Percentiles rank a stretch among this genome's conserved stretches.
These are phyloP conservation scores for Amphichorda felina DNA, from an alignment of 2,329 filamentous ascomycete species.

Conservation along the genomic window DNA sequence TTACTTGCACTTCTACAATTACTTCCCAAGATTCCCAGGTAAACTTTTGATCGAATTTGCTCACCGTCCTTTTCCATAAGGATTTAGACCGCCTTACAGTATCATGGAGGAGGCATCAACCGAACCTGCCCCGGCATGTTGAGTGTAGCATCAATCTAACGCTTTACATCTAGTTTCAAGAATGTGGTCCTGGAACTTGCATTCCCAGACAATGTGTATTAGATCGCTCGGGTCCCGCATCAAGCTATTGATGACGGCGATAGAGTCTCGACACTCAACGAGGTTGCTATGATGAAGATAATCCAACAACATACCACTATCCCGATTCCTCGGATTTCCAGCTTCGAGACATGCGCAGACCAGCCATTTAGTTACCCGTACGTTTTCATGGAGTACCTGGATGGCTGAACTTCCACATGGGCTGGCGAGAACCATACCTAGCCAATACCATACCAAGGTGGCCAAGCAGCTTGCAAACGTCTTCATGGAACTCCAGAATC, in stretches of 20 bases:
- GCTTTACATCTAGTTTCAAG: conserved; percentile 11
- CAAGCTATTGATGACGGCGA: conserved; percentile 6
- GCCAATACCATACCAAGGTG: not conserved
- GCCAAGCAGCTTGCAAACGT: not conserved
- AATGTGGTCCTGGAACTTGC: conserved; percentile 12
- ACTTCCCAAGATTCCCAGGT: no score
- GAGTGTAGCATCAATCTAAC: conserved; percentile 6
- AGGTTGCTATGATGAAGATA: conserved; percentile 16
- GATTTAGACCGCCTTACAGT: no score
- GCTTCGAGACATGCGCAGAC: conserved; percentile 2
- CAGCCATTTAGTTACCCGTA: not conserved
- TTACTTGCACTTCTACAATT: no score
- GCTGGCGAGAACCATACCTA: not conserved
- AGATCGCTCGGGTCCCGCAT: conserved; percentile 12
- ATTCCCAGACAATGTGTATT: conserved; percentile 14
- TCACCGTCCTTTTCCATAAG: no score
- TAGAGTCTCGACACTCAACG: conserved; percentile 9
- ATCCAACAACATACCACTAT: conserved; percentile 15
- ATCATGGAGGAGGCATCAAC: conserved; percentile 6
- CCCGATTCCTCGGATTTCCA: conserved; percentile 13
- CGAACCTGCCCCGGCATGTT: conserved; percentile 4
- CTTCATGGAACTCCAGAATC: not conserved
- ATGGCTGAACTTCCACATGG: not conserved
- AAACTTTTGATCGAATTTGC: no score
- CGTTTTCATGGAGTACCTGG: not conserved